These are phyloP conservation scores for Diaporthe sp. DNA, from an alignment of 2,329 filamentous ascomycete species.

Conservation along the genomic window DNA sequence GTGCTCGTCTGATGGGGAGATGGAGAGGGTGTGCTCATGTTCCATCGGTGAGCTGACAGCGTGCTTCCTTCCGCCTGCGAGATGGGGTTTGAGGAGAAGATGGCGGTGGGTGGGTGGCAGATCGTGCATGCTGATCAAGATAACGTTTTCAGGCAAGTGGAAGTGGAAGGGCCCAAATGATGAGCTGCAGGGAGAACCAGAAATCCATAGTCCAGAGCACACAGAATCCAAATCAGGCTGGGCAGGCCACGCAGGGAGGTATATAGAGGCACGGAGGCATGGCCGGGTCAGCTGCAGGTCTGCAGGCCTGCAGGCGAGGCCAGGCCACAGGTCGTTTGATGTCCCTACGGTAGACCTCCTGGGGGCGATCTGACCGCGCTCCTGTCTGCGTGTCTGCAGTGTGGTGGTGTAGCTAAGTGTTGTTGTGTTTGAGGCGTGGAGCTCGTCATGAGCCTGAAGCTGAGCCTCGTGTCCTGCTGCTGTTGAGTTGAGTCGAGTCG, in stretches of 20 bases:
- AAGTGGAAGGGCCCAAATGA: background rate
- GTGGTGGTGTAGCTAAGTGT: too few relatives aligned
- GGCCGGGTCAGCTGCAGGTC: conserved; percentile 1
- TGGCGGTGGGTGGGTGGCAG: background rate
- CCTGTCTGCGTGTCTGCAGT: background rate
- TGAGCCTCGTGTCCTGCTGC: background rate
- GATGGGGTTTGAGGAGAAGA: background rate
- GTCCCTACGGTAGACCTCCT: background rate
- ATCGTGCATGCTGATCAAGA: conserved; percentile 33
- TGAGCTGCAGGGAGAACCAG: conserved; percentile 20
- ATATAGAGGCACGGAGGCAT: background rate
- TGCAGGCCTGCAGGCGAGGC: background rate
- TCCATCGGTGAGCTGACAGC: conserved; percentile 20
- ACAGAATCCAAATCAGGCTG: background rate
- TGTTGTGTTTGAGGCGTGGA: conserved; percentile 11
- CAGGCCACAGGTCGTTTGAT: background rate
- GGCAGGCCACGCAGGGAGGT: background rate
- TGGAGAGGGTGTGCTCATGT: conserved; percentile 17
- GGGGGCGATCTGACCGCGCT: background rate
- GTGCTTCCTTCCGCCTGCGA: conserved; percentile 14
- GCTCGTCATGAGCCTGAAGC: conserved; percentile 7
- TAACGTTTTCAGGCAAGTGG: background rate
- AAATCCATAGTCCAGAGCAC: background rate
- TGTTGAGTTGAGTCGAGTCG: background rate
- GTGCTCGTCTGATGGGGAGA: background rate